Evolutionary conservation across 1,284 basidiomycete species (phyloP).

Genomic region (Fistulinella cinereoalba): DNA sequence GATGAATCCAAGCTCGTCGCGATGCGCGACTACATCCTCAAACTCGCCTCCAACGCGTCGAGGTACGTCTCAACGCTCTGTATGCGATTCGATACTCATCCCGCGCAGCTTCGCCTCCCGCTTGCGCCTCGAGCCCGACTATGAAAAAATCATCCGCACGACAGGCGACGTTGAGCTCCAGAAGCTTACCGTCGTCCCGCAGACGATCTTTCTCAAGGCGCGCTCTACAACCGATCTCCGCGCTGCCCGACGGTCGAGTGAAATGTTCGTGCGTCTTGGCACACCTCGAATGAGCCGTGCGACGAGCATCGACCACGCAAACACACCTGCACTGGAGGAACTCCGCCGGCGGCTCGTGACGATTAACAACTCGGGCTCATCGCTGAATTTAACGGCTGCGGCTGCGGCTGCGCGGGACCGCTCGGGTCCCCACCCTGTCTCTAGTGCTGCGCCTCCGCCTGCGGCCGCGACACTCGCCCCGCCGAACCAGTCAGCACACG

Average conservation of each 20-base stretch:
- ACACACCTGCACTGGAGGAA: conserved; percentile 66
- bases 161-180: conserved; percentile 70
- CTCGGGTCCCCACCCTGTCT: conserved; percentile 38
- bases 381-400: conserved; percentile 46
- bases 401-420: conserved; percentile 45
- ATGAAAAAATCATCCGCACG: conserved; percentile 63
- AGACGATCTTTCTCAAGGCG: conserved; percentile 88
- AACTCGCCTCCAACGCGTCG: conserved; percentile 68
- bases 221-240: conserved; percentile 41
- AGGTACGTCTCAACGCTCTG: conserved; percentile 41
- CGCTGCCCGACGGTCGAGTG: conserved; percentile 33
- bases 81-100: neutral
- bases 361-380: conserved; percentile 67
- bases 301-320: conserved; percentile 44
- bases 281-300: conserved; percentile 46
- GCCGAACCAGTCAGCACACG: conserved; percentile 35
- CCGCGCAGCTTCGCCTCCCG: conserved; percentile 60
- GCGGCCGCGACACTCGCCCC: conserved; percentile 33
- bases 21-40: conserved; percentile 85
- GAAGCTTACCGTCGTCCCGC: conserved; percentile 88
- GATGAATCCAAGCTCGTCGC: conserved; percentile 83
- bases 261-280: conserved; percentile 40
- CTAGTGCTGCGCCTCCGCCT: conserved; percentile 32
- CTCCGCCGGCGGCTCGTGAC: conserved; percentile 65
- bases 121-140: conserved; percentile 56